Evolutionary conservation across 1,139 yeast genomes (phyloP).

Genomic region (Zygoascus meyerae): DNA sequence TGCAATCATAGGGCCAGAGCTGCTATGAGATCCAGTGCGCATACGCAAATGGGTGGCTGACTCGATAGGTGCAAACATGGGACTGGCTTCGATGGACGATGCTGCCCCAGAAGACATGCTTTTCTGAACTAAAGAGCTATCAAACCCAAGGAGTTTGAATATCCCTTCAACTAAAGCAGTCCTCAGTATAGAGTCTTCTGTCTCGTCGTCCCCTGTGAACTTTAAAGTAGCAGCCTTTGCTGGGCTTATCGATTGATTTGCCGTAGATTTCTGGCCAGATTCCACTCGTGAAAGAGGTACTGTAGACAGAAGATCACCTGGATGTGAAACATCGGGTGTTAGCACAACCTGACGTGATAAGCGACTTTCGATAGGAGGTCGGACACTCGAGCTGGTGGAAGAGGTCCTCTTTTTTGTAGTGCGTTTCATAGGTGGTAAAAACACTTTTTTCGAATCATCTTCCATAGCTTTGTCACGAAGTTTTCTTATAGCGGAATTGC

Average conservation of each 20-base stretch:
- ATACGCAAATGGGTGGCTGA: constrained; percentile 10
- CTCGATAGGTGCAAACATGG: constrained; percentile 17
- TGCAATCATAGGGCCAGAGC: constrained; percentile 16
- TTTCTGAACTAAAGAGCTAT: constrained; percentile 14
- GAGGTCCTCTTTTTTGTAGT: neutral
- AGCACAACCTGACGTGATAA: constrained; percentile 52
- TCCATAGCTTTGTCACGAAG: constrained; percentile 29
- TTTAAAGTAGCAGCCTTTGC: constrained; percentile 1
- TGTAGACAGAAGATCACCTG: constrained; percentile 79
- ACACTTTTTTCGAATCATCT: constrained; percentile 1
- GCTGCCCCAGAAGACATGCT: constrained; percentile 7
- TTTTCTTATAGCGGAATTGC: constrained; percentile 51
- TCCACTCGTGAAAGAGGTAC: constrained; percentile 66
- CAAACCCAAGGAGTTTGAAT: constrained; percentile 64
- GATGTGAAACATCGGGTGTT: constrained; percentile 58
- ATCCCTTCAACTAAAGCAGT: constrained; percentile 71
- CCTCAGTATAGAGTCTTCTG: constrained; percentile 66
- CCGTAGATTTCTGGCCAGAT: constrained; percentile 5
- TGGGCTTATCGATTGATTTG: neutral
- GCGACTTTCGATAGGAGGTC: neutral
- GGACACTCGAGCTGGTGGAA: neutral
- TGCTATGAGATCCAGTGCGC: constrained; percentile 8
- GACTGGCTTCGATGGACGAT: constrained; percentile 24
- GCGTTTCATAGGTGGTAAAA: constrained; percentile 2
- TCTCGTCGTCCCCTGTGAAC: constrained; percentile 67